Conservation (phyloP, 1,139 yeast genomes). For the Taphrina betulina region DNA sequence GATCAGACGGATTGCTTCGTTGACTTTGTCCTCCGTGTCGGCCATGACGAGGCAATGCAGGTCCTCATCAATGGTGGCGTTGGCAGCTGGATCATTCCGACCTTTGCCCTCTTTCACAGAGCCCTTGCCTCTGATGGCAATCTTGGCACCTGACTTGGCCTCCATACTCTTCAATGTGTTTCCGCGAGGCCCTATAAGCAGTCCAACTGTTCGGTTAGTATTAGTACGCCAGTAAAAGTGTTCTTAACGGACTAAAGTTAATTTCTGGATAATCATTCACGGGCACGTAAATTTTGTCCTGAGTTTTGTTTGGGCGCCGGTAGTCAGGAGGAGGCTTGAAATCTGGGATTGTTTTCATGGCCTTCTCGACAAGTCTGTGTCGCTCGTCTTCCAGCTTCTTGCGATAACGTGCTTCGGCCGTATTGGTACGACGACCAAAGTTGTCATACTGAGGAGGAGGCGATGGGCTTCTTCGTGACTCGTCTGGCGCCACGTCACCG, state of each 20-base stretch:
- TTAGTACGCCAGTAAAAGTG: too few species aligned
- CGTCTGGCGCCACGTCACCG: constrained; percentile 49
- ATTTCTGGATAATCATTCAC: constrained; percentile 85
- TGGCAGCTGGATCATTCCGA: constrained; percentile 50
- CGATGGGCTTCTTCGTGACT: constrained; percentile 60
- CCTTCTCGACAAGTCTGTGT: constrained; percentile 69
- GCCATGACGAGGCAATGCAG: constrained; percentile 86
- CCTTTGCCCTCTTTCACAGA: constrained; percentile 90
- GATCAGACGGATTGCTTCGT: constrained; percentile 71
- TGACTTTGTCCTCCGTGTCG: constrained; percentile 74
- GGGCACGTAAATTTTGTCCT: constrained; percentile 83
- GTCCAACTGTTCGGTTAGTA: constrained; percentile 63
- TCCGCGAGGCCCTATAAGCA: constrained; percentile 93
- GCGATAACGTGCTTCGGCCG: constrained; percentile 67
- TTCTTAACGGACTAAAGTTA: constrained; percentile 50
- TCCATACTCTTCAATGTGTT: constrained; percentile 79
- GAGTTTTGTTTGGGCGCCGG: constrained; percentile 65
- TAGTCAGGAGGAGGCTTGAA: constrained; percentile 81
- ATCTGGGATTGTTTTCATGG: constrained; percentile 70
- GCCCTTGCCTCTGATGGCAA: constrained; percentile 57
- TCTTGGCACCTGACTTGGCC: constrained; percentile 57
- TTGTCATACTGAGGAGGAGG: constrained; percentile 92
- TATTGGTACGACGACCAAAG: constrained; percentile 78
- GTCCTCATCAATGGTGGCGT: constrained; percentile 67
- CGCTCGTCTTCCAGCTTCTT: constrained; percentile 73